Evolutionary conservation across 306 rosid genomes (phyloP), one percentile per base, ranked within the genome.

Genomic region (Quercus cerris): DNA sequence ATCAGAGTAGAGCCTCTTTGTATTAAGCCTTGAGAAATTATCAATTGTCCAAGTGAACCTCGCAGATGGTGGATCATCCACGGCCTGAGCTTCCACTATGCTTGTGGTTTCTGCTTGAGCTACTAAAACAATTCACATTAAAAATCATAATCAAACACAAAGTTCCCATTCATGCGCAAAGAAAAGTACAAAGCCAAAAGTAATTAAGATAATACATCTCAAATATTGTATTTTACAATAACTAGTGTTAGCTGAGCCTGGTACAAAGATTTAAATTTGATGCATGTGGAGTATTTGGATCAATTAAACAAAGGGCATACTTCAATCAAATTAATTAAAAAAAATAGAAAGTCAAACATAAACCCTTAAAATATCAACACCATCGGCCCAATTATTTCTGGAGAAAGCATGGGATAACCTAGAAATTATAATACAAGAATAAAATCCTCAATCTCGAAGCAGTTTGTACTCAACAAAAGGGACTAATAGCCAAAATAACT

Each of bases 1-100:
- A 8, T 83, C 86, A 67, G 86, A 83, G 71, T 83, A 83, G 5
- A 74, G 73, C 77, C 70, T 83, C 80, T 78, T 83, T 28, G n/a
- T 25, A 69, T 74, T 83, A 33, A 74, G 77, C 83, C 86, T 83
- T 3, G 86, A 68, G 70, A 78, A 83, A 72, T 69, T 83, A 35
- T 83, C 83, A 51, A 83, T 78, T 69, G 80, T 78, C 86, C 86
- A 83, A 1, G 83, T 83, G 51, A 83, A 83, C 69, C 82, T 44
- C 5, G 86, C 82, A 13, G 86, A 83, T 11, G 76, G 80, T 55
- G 86, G 83, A 79, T 83, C 86, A 56, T 82, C 86, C 61, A 82
- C 73, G 17, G 86, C 66, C 79, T 77, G 85, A 35, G 79, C 79
- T 18, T 83, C 86, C 79, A 75, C 83, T 18, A 80, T 61, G 54